These are phyloP conservation scores for Fraxinus sp. DNA, from an alignment of 305 asterid genomes.

Conservation along the genomic window DNA sequence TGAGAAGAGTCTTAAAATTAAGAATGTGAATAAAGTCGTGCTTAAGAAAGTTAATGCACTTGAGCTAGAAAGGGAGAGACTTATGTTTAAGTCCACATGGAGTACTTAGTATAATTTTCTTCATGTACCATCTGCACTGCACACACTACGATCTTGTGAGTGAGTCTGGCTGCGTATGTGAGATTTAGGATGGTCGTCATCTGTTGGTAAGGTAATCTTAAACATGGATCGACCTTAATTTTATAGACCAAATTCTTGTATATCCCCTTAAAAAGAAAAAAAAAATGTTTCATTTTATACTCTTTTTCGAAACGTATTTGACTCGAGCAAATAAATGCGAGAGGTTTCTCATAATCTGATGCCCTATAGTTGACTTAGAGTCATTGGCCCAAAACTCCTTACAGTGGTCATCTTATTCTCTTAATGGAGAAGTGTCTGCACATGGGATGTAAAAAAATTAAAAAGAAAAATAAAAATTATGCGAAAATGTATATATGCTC, in stretches of 20 bases:
- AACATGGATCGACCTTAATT: background rate
- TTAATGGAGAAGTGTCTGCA: background rate
- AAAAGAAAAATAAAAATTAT: too few species aligned
- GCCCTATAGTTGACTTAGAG: background rate
- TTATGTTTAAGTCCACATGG: background rate
- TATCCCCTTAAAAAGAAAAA: background rate
- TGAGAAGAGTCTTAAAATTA: too few species aligned
- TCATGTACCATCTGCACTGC: background rate
- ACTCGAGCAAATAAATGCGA: background rate
- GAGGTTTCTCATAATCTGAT: background rate
- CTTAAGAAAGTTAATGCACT: background rate
- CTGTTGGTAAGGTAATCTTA: background rate
- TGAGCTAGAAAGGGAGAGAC: background rate
- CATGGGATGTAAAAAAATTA: background rate
- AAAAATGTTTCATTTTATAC: background rate
- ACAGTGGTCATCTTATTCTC: background rate
- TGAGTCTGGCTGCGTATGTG: background rate
- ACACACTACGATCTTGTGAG: background rate
- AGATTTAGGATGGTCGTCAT: background rate
- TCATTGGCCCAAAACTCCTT: background rate
- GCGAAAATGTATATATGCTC: background rate
- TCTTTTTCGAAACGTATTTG: background rate
- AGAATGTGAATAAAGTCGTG: background rate
- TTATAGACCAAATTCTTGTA: background rate
- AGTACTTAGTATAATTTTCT: too few species aligned